Base-by-base conservation (phyloP, 164 flowering plant species). In the Chimonanthus praecox region DNA sequence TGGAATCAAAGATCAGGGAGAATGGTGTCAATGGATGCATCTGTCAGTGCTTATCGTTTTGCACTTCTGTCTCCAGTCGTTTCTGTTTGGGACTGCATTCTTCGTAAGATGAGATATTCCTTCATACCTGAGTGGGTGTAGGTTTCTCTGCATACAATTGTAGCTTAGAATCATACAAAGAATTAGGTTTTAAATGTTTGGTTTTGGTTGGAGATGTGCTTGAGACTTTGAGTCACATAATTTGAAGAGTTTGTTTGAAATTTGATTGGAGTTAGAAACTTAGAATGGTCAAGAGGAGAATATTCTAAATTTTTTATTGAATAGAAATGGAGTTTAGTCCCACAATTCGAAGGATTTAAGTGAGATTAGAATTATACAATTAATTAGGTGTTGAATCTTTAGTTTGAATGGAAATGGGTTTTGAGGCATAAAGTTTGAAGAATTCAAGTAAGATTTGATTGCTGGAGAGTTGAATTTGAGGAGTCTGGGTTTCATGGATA, bases 51-150 rank as follows among this genome's bases (percentile, higher is more conserved):
- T 71, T 88, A 88, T 78, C 80, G 77, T 10, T 88, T 73, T 77
- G 75, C 88, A 4, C 69, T 71, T 47, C 15, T 71, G 7, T 71
- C 78, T 67, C 79, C 79, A 15, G 75, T 76, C 20, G 75, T 72
- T 61, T 76, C 79, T 68, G 71, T 77, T 43, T 77, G 80, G 97
- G 97, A 89, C 72, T 90, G 94, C 49, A 74, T 80, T 76, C 89
- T 89, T 46, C 89, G 97, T 49, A 92, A 88, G 73, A 90, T 88
- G 88, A 87, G 92, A 84, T 92, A 92, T 63, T 85, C 94, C 20
- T 87, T 81, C 84, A 88, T 83, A 85, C 97, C 97, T 74, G 97
- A 92, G 87, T 92, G 91, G 92, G 95, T 92, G 97, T 94, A 92
- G 98, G 60, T 54, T 54, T 54, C 11, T 13, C 60, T 54, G 16